Evolutionary conservation across 2,329 filamentous ascomycete species (phyloP).

Genomic region (Cladophialophora immunda): DNA sequence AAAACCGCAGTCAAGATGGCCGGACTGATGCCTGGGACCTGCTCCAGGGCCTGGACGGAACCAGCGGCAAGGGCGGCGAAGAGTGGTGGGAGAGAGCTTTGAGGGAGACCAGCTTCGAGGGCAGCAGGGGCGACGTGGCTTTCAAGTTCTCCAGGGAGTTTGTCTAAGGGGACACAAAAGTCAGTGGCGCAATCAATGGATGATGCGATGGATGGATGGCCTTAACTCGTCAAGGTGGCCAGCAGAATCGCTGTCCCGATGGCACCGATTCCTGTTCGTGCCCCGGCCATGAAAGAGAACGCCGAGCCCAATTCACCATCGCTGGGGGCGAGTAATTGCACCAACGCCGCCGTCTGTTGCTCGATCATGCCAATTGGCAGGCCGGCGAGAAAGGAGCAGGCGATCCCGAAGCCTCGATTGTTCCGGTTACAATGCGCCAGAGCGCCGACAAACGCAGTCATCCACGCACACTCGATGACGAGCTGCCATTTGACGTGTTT

Average conservation of each 20-base stretch:
- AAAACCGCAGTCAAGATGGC: conserved; percentile 30
- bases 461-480: conserved; percentile 26
- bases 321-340: not conserved
- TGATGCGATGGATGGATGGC: not conserved
- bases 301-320: not conserved
- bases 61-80: conserved; percentile 36
- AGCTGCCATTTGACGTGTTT: conserved; percentile 40
- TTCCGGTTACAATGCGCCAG: conserved; percentile 1
- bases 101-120: conserved; percentile 36
- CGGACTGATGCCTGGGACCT: conserved; percentile 33
- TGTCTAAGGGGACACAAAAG: conserved; percentile 23
- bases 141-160: conserved; percentile 38
- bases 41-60: conserved; percentile 26
- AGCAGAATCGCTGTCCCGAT: conserved; percentile 13
- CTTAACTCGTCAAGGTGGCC: conserved; percentile 35
- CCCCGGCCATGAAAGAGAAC: not conserved
- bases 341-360: not conserved
- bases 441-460: conserved; percentile 3
- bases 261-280: not conserved
- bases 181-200: not conserved
- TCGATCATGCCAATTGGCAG: not conserved
- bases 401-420: not conserved
- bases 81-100: conserved; percentile 33
- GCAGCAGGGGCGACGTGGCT: conserved; percentile 24
- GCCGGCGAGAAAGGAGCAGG: not conserved